phyloP scores from a whole-genome alignment of 23 red algal species.

The Gracilaria caudata region DNA sequence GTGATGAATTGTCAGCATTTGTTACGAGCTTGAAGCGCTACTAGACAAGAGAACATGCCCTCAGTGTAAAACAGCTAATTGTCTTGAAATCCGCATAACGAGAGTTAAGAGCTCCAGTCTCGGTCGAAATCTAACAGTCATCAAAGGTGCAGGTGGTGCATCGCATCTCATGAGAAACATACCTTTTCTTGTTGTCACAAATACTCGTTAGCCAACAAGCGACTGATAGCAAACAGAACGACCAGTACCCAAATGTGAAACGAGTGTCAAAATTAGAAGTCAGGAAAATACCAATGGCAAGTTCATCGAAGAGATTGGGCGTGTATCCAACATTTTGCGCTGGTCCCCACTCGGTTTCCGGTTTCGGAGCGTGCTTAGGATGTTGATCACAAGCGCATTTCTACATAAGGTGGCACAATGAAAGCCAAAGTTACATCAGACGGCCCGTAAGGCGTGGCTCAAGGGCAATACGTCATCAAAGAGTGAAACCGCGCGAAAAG shows the following conservation, averaged over 20 bases:
- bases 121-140: background rate
- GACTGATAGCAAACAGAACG: no score
- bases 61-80: slow-evolving; percentile 37
- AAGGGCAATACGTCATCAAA: background rate
- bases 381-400: no score
- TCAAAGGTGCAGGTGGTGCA: background rate
- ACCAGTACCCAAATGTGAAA: no score
- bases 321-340: no score
- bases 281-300: no score
- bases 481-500: background rate
- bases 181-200: background rate
- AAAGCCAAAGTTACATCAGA: background rate
- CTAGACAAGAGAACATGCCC: background rate
- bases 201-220: no score
- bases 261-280: no score
- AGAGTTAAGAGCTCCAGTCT: background rate
- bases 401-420: no score
- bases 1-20: background rate
- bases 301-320: no score
- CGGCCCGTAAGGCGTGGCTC: background rate
- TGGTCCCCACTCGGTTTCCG: no score
- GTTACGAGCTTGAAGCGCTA: background rate
- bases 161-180: background rate
- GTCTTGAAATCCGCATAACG: background rate
- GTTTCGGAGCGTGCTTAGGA: no score